Base-by-base conservation (phyloP, 345 rosid species). In the Dipteronia dyeriana region DNA sequence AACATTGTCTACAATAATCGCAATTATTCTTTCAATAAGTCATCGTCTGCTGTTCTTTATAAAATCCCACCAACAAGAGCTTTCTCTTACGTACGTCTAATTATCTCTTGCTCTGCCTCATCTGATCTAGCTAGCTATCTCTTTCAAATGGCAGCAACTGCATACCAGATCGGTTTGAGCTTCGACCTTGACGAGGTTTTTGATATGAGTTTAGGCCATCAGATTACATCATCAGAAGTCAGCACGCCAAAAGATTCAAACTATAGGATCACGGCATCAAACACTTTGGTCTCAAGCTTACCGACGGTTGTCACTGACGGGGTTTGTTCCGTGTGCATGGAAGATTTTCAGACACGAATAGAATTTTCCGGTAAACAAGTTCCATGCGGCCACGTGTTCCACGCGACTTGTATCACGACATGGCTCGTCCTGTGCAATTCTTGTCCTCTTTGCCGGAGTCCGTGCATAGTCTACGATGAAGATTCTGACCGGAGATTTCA, bases 381-480 rank as follows among this genome's bases (percentile, higher is more conserved):
- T 61, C 78, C 79, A 2, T 84, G 87, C 7, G 82, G 86, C 14
- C 86, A 84, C 38, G 78, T 84, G 9, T 81, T 75, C 72, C 86
- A 81, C 23, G 73, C 73, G 4, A 17, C 57, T 45, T 84, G 86
- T 65, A 75, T 84, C 61, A 65, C 87, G 41, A 49, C 68, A 23
- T 84, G 85, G 87, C 62, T 84, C 43, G 75, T 70, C 43, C 45
- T 31, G 10, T 43, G 67, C 16, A 17, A 73, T 59, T 84, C 87
- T 29, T 84, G 87, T 38, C 87, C 85, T 70, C 76, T 84, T 0
- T 82, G 87, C 79, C 85, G 87, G 31, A 47, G 77, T n/a, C 60
- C 26, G 9, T 29, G 34, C 45, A 43, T 45, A 72, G 73, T 84
- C 63, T 78, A 47, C 41, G 59, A 41, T 12, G n/a, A 19, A 14